Evolutionary conservation across 169 alveolate genomes (phyloP), one percentile per base, ranked within the genome.

Genomic region (Plasmodium falciparum): DNA sequence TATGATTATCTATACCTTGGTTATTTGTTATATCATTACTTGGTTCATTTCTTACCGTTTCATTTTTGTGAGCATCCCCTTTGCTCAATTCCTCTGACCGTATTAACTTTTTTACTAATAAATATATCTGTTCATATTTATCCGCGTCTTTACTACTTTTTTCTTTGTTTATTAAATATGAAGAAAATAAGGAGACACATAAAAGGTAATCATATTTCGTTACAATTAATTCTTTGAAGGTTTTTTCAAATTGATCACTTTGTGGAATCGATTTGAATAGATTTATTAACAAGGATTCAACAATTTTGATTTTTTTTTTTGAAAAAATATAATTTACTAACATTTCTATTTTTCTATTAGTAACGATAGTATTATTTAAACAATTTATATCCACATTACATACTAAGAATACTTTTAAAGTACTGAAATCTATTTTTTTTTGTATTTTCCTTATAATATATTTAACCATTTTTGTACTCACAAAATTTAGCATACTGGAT

Each of bases 271-370:
- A 65, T 24, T 66, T 43, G 3, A n/a, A 39, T n/a, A 66, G 29
- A 2, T 66, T 54, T 11, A 29, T 29, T 12, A 78, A 59, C 11
- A 22, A 43, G 9, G 7, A 5, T 50, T 66, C 71, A 65, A 78
- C 33, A 2, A 54, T 45, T 20, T 22, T 56, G 6, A 63, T 13
- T 78, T 66, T 65, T 22, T 78, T 29, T 13, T 67, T 47, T 0
- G 89, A 50, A 66, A 78, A 78, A 49, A 78, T 47, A 65, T 65
- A 78, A 15, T 78, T 67, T 13, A 26, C 67, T 5, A 78, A 65
- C 47, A 24, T 22, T 24, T 78, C 66, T n/a, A 69, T 50, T 54
- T 78, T 78, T 39, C 61, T 71, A 8, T 66, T 78, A 29, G 78
- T 65, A 29, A 65, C 49, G 0, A 78, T 0, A 12, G 89, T 78